These are phyloP conservation scores for Nephromyces sp. DNA, from an alignment of 169 alveolate genomes.

Conservation along the genomic window DNA sequence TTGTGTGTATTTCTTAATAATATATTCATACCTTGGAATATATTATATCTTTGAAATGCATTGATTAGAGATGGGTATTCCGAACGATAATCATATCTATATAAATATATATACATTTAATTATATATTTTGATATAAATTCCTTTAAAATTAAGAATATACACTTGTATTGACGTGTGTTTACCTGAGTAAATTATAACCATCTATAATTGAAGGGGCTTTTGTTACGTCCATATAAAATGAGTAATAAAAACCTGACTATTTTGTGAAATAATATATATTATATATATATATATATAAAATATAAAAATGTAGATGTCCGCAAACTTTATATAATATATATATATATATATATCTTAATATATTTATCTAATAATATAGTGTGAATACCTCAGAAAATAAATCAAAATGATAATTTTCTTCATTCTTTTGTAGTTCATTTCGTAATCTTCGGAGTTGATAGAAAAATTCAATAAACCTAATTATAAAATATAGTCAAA, in stretches of 20 bases:
- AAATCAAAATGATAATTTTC: too few species aligned
- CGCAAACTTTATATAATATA: too few species aligned
- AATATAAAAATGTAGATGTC: too few species aligned
- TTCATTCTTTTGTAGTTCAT: too few species aligned
- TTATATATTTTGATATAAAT: neutral
- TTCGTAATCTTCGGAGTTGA: too few species aligned
- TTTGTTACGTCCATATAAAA: constrained; percentile 34
- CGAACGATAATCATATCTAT: constrained; percentile 28
- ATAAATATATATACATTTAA: neutral
- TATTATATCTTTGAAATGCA: constrained; percentile 41
- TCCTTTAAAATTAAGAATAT: neutral
- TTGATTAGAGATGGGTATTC: constrained; percentile 45
- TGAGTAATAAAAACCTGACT: constrained; percentile 42
- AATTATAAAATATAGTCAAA: too few species aligned
- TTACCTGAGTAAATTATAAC: constrained; percentile 3
- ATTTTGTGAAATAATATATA: neutral
- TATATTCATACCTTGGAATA: constrained; percentile 33
- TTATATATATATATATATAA: neutral
- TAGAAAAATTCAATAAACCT: too few species aligned
- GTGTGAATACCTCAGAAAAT: too few species aligned
- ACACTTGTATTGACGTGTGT: neutral
- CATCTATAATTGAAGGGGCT: constrained; percentile 21
- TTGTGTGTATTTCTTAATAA: too few species aligned
- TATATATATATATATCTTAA: too few species aligned
- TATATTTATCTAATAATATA: too few species aligned